A percentile compares a stretch with the other conserved stretches of the same genome.
Evolutionary conservation across 169 alveolate species (phyloP).

Genomic region (Cryptosporidium felis): DNA sequence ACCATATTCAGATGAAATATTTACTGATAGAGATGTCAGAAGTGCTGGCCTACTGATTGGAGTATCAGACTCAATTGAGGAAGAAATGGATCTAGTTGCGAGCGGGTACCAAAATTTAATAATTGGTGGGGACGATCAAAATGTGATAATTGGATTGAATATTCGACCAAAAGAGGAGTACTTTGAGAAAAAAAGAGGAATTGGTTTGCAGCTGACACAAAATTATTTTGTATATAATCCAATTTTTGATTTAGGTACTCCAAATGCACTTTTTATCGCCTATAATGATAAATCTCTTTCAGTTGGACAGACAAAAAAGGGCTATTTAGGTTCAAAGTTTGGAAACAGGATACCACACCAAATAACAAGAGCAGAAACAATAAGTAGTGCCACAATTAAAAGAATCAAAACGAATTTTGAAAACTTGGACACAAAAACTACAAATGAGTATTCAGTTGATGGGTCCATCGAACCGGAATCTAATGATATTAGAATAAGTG

Average conservation of each 20-base stretch:
- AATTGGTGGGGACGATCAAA: not conserved
- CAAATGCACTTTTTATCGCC: conserved; percentile 28
- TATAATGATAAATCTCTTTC: not conserved
- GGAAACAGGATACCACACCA: conserved; percentile 32
- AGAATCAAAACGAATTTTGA: not conserved
- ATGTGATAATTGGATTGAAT: conserved; percentile 31
- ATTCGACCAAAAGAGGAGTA: conserved; percentile 57
- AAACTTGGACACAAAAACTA: not conserved
- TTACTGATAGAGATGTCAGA: not conserved
- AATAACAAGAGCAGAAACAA: conserved; percentile 59
- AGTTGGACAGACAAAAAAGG: not conserved
- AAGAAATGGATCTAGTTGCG: not conserved
- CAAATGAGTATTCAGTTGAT: conserved; percentile 30
- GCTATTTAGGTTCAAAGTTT: not conserved
- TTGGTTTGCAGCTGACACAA: not conserved
- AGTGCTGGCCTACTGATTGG: conserved; percentile 29
- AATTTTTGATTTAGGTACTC: conserved; percentile 35
- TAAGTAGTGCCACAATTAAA: not conserved
- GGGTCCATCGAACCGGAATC: conserved; percentile 13
- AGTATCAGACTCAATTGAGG: conserved; percentile 28
- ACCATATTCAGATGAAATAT: conserved; percentile 58
- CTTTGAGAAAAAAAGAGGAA: conserved; percentile 27
- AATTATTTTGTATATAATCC: conserved; percentile 10
- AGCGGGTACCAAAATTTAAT: not conserved
- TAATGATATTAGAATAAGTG: not conserved